Conservation (phyloP, 805 yeast species). For the Ascoidea tarda region DNA sequence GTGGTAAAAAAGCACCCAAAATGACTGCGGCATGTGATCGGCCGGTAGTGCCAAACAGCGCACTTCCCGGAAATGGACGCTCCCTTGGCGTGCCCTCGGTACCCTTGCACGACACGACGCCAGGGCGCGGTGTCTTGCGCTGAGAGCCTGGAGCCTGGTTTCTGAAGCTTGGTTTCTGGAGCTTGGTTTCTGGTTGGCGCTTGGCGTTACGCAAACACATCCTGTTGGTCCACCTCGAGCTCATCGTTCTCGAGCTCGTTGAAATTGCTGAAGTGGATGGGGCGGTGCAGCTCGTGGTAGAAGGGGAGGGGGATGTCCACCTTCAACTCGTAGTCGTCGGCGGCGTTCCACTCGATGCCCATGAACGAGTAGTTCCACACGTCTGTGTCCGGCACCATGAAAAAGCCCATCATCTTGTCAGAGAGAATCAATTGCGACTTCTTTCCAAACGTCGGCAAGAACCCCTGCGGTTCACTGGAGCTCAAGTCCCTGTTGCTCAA, state of each 20-base stretch:
- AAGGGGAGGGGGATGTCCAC: conserved; percentile 70
- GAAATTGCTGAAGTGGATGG: conserved; percentile 72
- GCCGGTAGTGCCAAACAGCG: no score
- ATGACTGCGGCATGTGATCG: no score
- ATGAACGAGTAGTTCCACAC: conserved; percentile 88
- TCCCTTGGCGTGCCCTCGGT: no score
- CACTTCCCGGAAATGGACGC: no score
- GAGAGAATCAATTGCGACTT: conserved; percentile 61
- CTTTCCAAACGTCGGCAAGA: conserved; percentile 40
- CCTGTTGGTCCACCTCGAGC: conserved; percentile 54
- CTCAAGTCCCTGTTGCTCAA: conserved; percentile 37
- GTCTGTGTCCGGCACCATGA: conserved; percentile 71
- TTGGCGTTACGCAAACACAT: conserved; percentile 33
- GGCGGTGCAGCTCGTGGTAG: conserved; percentile 79
- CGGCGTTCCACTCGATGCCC: conserved; percentile 69
- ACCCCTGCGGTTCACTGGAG: conserved; percentile 52
- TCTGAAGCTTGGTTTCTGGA: no score
- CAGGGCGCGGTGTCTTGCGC: no score
- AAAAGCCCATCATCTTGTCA: conserved; percentile 65
- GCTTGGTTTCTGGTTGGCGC: no score
- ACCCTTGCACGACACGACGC: no score
- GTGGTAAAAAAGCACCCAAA: no score
- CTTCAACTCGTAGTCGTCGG: conserved; percentile 46
- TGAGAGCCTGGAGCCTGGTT: no score
- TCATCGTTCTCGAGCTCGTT: conserved; percentile 44